phyloP scores from a whole-genome alignment of 2,329 filamentous ascomycete species.

The Colletotrichum godetiae region DNA sequence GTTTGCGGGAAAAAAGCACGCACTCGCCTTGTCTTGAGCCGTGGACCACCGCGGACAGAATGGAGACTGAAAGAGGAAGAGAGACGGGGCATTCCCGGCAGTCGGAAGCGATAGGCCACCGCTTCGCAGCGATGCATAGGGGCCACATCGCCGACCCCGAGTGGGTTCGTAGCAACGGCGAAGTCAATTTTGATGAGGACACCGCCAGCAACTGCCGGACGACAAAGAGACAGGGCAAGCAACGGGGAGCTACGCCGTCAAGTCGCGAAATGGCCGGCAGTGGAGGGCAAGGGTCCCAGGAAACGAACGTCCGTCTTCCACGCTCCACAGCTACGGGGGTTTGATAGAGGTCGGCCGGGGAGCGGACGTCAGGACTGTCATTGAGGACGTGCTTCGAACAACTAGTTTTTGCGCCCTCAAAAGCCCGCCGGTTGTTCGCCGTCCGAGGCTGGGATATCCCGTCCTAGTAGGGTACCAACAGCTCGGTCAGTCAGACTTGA shows the following conservation, averaged over 20 bases:
- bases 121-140: background rate
- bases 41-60: background rate
- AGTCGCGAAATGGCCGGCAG: constrained; percentile 1
- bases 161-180: constrained; percentile 3
- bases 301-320: background rate
- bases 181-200: background rate
- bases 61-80: background rate
- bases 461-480: constrained; percentile 24
- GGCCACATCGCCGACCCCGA: constrained; percentile 13
- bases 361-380: constrained; percentile 3
- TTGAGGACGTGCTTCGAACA: background rate
- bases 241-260: background rate
- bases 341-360: constrained; percentile 4
- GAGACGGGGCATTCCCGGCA: constrained; percentile 4
- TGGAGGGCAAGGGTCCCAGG: background rate
- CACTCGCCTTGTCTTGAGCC: background rate
- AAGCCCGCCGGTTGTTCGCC: background rate
- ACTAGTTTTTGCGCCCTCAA: background rate
- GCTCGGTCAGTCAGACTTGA: constrained; percentile 2
- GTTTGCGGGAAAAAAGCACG: background rate
- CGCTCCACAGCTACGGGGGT: constrained; percentile 1
- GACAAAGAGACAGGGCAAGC: background rate
- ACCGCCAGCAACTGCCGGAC: background rate
- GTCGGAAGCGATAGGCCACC: background rate
- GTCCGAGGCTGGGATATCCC: constrained; percentile 26